Evolutionary conservation across 73 alveolate species (phyloP), one percentile per base, ranked within the genome.

Genomic region (Stentor coeruleus): DNA sequence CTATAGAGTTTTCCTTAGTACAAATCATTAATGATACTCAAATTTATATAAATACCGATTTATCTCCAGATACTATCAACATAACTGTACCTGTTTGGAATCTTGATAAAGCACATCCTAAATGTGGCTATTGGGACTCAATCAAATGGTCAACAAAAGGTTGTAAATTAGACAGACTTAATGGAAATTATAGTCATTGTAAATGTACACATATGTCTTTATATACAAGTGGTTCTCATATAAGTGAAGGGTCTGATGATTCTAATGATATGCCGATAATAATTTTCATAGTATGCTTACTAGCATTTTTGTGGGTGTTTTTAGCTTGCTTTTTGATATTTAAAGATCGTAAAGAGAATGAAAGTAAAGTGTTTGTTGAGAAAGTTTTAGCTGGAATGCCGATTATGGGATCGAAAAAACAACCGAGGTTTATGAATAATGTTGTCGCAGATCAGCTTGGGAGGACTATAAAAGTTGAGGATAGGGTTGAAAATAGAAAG

Each of bases 181-280:
- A 2, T 0, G n/a, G 37, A 20, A 20, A 20, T 20, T 11, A 2
- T 11, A 31, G n/a, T 31, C 1, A 28, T 66, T 66, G 79, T 40
- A 20, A 20, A 26, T 66, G 79, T 31, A 26, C 79, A 28, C 79
- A 66, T 31, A 66, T 40, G 14, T 66, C 79, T 66, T 66, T 66
- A 33, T 66, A 66, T 66, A 66, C 79, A 1, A 31, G 40, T 66
- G 79, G 79, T 6, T 49, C 66, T 6, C 66, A 49, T 20, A 11
- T 49, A 11, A 20, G 66, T 11, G 20, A 6, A 20, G 66, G 20
- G 6, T 49, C 66, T 49, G 66, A 49, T 49, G 66, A 49, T 20
- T 6, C 6, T 49, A 20, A 49, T 20, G 66, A 20, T 11, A 20
- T 6, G 20, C 66, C 66, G 6, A 49, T 49, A 6, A 6, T 49